Evolutionary conservation across 169 alveolate species (phyloP).

Genomic region (Plasmodium gallinaceum): DNA sequence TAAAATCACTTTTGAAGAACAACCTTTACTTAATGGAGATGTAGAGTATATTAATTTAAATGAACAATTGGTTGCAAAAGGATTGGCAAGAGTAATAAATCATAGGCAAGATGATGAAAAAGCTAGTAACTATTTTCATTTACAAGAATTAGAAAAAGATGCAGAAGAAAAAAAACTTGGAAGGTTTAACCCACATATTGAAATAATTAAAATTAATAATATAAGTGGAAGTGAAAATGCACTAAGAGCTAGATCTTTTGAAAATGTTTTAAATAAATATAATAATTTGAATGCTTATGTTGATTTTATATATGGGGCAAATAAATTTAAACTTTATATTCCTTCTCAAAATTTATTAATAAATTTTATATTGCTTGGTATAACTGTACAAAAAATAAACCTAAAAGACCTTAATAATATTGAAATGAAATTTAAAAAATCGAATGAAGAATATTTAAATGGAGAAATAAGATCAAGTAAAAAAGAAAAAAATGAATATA

Average conservation of each 20-base stretch:
- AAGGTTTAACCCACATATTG: conserved; percentile 58
- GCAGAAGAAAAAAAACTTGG: conserved; percentile 64
- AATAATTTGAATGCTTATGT: conserved; percentile 70
- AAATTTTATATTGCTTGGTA: conserved; percentile 59
- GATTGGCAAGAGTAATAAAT: conserved; percentile 64
- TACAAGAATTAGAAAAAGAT: conserved; percentile 74
- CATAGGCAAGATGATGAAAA: conserved; percentile 72
- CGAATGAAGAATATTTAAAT: conserved; percentile 14
- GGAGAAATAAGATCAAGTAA: conserved; percentile 14
- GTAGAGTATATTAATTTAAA: conserved; percentile 22
- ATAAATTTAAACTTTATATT: conserved; percentile 47
- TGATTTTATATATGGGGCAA: conserved; percentile 74
- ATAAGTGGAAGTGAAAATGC: conserved; percentile 76
- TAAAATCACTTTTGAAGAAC: background rate
- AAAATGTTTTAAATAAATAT: conserved; percentile 57
- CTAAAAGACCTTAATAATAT: conserved; percentile 29
- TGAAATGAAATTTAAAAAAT: conserved; percentile 8
- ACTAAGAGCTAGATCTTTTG: conserved; percentile 68
- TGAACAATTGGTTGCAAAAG: conserved; percentile 48
- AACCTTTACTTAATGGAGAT: background rate
- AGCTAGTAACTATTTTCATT: conserved; percentile 45
- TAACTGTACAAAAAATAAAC: conserved; percentile 62
- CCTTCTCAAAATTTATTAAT: conserved; percentile 74
- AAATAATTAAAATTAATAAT: conserved; percentile 62
- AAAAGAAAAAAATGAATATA: conserved; percentile 55